These are phyloP conservation scores for Rubia balearica DNA, from an alignment of 305 asterid species.

Conservation along the genomic window DNA sequence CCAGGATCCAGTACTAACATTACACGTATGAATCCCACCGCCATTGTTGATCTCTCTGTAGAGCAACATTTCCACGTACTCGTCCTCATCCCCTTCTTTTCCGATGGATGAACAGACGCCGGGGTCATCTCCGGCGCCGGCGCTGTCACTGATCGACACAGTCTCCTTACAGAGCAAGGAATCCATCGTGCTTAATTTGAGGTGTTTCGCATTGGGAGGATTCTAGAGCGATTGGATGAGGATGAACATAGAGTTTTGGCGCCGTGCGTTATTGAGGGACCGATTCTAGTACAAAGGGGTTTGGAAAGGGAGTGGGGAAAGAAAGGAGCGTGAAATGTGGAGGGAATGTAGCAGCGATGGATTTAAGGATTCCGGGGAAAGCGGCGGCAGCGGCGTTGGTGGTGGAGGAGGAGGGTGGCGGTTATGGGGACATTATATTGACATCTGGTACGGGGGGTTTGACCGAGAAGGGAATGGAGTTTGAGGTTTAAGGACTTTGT, in stretches of 20 bases:
- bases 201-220: slow-evolving; percentile 26
- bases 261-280: slow-evolving; percentile 19
- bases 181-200: neutral
- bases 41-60: slow-evolving; percentile 28
- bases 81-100: slow-evolving; percentile 28
- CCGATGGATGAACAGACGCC: slow-evolving; percentile 12
- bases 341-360: slow-evolving; percentile 13
- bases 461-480: slow-evolving; percentile 8
- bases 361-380: neutral
- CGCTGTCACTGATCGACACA: slow-evolving; percentile 19
- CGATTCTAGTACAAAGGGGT: neutral
- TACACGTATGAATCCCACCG: slow-evolving; percentile 15
- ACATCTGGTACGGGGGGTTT: slow-evolving; percentile 8
- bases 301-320: neutral
- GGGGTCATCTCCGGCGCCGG: slow-evolving; percentile 15
- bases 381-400: slow-evolving; percentile 12
- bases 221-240: neutral
- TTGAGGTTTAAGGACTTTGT: slow-evolving; percentile 1
- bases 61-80: slow-evolving; percentile 34
- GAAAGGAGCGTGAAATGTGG: slow-evolving; percentile 20
- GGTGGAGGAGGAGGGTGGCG: slow-evolving; percentile 15
- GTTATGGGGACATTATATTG: slow-evolving; percentile 8
- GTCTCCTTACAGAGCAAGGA: slow-evolving; percentile 25
- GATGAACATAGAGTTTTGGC: slow-evolving; percentile 24
- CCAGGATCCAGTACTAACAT: slow-evolving; percentile 22